Evolutionary conservation across 1,139 yeast species (phyloP), one percentile per base, ranked within the genome.

Genomic region (Taiozyma sp.): DNA sequence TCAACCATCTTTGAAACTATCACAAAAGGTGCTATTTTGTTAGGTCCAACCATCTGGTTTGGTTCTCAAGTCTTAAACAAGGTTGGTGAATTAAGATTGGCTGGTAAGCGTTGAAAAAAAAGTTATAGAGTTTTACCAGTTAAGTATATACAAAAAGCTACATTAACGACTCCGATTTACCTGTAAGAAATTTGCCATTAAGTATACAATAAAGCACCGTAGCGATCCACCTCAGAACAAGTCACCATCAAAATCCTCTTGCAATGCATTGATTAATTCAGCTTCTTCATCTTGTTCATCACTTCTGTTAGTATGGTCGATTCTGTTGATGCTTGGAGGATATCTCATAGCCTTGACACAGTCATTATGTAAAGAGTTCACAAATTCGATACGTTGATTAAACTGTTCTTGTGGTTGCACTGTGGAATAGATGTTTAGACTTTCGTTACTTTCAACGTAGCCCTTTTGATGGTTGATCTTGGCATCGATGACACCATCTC

Each of bases 401-500:
- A 90, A 91, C 54, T 91, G 88, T 19, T 74, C 75, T 70, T 91
- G 97, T 32, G 99, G 99, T 63, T 84, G 85, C 47, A 77, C 80
- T 3, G 98, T 90, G 14, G 96, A 86, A 69, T 95, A 95, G 45
- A 92, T 81, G 68, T 95, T 96, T 62, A 84, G 73, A 51, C 90
- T 75, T 68, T 92, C 98, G 60, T 84, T 86, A 40, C 96, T 87
- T 71, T 91, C 93, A 89, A 95, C 91, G 67, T 75, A 92, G 1
- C 98, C 98, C 59, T 82, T 78, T 67, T 89, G 91, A 70, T 92
- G 97, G 66, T 93, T 89, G 59, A 95, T 87, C 50, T 84, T 82
- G 5, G 99, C 99, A 65, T 93, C 99, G 68, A 95, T 90, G 49
- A 95, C 99, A 51, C 97, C 97, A 68, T 95, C 99, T 65, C 97